Base-by-base conservation (phyloP, 2,329 filamentous ascomycete species). In the Cadophora luteo-olivacea region DNA sequence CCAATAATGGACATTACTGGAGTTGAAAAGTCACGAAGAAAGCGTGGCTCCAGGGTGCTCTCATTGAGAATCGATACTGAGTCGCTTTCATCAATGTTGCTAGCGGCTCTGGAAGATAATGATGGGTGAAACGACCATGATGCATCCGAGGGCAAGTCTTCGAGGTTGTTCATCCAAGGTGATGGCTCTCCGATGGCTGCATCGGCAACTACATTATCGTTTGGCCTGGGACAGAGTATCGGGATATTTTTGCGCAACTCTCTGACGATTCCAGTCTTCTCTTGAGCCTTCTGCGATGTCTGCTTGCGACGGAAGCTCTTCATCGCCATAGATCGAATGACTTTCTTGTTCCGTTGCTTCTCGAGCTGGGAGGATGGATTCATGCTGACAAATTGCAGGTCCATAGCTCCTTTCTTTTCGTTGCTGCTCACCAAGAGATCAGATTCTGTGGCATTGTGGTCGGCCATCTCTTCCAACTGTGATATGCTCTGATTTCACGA, bases 261-360 rank as follows among this genome's bases (percentile, higher is more conserved):
- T 54, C 24, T n/a, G 14, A 22, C 24, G 4, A 3, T 2, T 66
- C 41, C 25, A 41, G 6, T 16, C 12, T 45, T 58, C 24, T 49
- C 33, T 49, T 33, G 52, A n/a, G 9, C 54, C 12, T 25, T 58
- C 38, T 66, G 48, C n/a, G 51, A 55, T 24, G 45, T 55, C 24
- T 69, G 63, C 41, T 55, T 58, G 25, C 64, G 57, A 5, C 67
- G 63, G 41, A 69, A 69, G 51, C 67, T 69, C 22, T 63, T 65
- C 67, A 69, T 69, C 2, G 67, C 67, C 5, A 61, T 63, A 8
- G 67, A 66, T 2, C 67, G 67, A 9, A 69, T 61, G 25, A 66
- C 38, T 41, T 62, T 65, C 38, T 66, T 60, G 24, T 69, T 65
- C 25, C 67, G 57, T 49, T 69, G 49, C 52, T 55, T 65, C 51